Percentiles rank a stretch among this genome's conserved stretches.
phyloP scores from a whole-genome alignment of 2,329 filamentous ascomycete genomes.

The Macroventuria anomochaeta region DNA sequence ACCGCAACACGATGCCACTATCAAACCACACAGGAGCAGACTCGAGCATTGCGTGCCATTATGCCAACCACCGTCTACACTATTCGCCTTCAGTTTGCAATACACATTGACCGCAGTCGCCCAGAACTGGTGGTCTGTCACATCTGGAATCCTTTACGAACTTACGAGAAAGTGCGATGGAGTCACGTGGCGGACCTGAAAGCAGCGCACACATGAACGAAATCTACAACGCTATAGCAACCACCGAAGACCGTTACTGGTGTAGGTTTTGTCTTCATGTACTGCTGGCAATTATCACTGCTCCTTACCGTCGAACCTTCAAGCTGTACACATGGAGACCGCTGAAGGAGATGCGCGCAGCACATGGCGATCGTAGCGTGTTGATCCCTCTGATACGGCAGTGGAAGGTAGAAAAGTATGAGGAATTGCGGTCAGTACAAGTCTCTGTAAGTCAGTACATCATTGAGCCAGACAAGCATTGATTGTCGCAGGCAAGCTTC shows the following conservation, averaged over 20 bases:
- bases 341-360: slow-evolving; percentile 29
- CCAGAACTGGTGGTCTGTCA: neutral
- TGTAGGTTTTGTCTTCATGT: neutral
- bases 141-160: slow-evolving; percentile 2
- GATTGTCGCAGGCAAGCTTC: slow-evolving; percentile 31
- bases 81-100: neutral
- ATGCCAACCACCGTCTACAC: slow-evolving; percentile 5
- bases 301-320: slow-evolving; percentile 40
- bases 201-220: neutral
- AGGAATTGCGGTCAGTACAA: slow-evolving; percentile 36
- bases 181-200: slow-evolving; percentile 1
- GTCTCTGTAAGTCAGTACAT: slow-evolving; percentile 24
- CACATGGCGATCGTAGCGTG: slow-evolving; percentile 24
- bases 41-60: slow-evolving; percentile 2
- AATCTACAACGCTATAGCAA: neutral
- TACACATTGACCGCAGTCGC: slow-evolving; percentile 3
- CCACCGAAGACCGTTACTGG: slow-evolving; percentile 3
- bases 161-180: neutral
- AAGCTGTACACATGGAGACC: slow-evolving; percentile 41
- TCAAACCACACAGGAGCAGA: neutral
- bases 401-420: slow-evolving; percentile 39
- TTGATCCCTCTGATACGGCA: slow-evolving; percentile 27
- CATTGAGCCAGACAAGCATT: neutral
- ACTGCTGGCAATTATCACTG: slow-evolving; percentile 25
- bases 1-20: slow-evolving; percentile 10